Percentiles rank a stretch among this genome's conserved stretches.
Conservation (phyloP, 192 early-diverging fungal genomes). For the Coemansia sp. region DNA sequence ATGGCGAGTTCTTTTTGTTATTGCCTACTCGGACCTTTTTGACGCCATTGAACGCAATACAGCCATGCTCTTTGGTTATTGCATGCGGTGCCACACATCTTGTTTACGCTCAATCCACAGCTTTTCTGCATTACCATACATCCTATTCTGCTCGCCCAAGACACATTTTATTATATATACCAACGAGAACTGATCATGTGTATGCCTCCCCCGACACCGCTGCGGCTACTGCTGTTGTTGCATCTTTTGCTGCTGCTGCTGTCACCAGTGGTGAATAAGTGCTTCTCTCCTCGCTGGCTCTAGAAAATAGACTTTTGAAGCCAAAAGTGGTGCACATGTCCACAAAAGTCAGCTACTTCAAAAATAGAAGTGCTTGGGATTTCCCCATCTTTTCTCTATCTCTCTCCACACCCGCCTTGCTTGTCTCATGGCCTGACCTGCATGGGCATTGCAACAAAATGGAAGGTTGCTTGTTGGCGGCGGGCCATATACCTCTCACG, state of each 20-base stretch:
- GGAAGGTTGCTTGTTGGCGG: background rate
- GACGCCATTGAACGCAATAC: background rate
- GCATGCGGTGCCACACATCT: constrained; percentile 8
- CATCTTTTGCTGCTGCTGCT: background rate
- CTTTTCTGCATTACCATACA: background rate
- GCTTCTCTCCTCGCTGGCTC: background rate
- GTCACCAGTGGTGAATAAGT: background rate
- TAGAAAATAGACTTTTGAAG: constrained; percentile 3
- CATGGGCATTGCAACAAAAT: constrained; percentile 6
- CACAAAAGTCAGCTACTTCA: constrained; percentile 3
- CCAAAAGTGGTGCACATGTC: background rate
- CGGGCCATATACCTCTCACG: background rate
- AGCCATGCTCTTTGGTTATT: background rate
- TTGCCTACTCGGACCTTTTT: background rate
- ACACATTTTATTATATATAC: background rate
- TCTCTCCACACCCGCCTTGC: background rate
- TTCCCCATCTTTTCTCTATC: constrained; percentile 3
- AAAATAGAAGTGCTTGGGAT: constrained; percentile 2
- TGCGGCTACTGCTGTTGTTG: background rate
- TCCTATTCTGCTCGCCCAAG: background rate
- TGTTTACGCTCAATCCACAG: background rate
- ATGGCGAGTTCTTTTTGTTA: background rate
- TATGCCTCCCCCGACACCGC: background rate
- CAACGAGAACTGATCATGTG: background rate
- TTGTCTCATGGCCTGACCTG: background rate